Percentiles rank a stretch among this genome's conserved stretches.
phyloP scores from a whole-genome alignment of 768 basidiomycete species.

The Lactarius trivialis region DNA sequence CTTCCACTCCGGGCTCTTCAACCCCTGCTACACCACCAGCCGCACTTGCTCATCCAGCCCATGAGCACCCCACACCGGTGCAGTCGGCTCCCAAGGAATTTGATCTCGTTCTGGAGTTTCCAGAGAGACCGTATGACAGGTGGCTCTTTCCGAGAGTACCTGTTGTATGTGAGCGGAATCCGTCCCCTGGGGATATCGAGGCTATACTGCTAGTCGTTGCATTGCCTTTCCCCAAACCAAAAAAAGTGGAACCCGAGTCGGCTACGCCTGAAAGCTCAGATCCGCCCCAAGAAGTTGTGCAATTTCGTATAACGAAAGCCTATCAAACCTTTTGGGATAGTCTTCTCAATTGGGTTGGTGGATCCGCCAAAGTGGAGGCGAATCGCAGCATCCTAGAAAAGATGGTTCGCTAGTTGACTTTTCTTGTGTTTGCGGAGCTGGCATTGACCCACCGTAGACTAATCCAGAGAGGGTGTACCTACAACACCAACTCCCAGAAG shows the following conservation, averaged over 20 bases:
- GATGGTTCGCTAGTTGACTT: constrained; percentile 36
- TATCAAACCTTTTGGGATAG: constrained; percentile 50
- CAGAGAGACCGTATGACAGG: constrained; percentile 54
- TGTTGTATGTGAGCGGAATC: constrained; percentile 42
- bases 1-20: constrained; percentile 5
- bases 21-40: constrained; percentile 3
- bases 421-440: background rate
- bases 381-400: constrained; percentile 41
- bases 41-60: background rate
- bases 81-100: constrained; percentile 44
- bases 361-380: constrained; percentile 44
- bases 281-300: constrained; percentile 34
- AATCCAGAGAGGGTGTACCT: constrained; percentile 44
- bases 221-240: constrained; percentile 37
- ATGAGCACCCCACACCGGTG: background rate
- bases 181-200: constrained; percentile 11
- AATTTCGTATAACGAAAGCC: constrained; percentile 44
- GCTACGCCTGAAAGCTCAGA: constrained; percentile 2
- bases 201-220: constrained; percentile 40
- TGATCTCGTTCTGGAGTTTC: constrained; percentile 68
- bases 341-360: constrained; percentile 55
- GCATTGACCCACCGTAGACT: constrained; percentile 30
- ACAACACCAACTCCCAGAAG: constrained; percentile 50
- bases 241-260: constrained; percentile 19
- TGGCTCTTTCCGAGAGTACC: constrained; percentile 62